Conservation (phyloP, 2,329 filamentous ascomycete species). For the Exophiala aquamarina region DNA sequence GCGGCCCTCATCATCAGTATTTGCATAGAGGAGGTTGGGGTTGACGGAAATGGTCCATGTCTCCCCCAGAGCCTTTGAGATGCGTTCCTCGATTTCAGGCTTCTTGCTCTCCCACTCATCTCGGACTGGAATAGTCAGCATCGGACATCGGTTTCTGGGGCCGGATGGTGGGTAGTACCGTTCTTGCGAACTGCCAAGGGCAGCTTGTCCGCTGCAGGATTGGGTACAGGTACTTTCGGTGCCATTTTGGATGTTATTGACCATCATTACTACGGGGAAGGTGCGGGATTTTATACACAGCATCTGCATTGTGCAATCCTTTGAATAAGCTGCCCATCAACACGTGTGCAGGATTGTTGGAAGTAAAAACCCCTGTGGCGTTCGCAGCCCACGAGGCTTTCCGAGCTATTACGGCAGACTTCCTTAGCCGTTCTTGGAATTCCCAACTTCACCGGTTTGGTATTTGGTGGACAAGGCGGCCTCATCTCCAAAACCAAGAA, state of each 20-base stretch:
- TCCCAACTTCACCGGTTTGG: too few relatives aligned
- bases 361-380: too few relatives aligned
- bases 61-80: constrained; percentile 48
- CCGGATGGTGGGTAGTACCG: constrained; percentile 4
- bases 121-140: constrained; percentile 41
- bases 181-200: constrained; percentile 21
- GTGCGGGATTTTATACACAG: too few relatives aligned
- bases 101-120: constrained; percentile 55
- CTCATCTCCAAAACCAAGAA: too few relatives aligned
- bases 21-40: constrained; percentile 44
- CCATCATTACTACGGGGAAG: too few relatives aligned
- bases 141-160: background rate
- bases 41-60: constrained; percentile 54
- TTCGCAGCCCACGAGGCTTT: too few relatives aligned
- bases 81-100: constrained; percentile 42
- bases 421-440: too few relatives aligned
- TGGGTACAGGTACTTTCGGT: constrained; percentile 1
- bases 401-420: too few relatives aligned
- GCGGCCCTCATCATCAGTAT: constrained; percentile 41
- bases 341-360: too few relatives aligned
- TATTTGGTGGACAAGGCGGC: too few relatives aligned
- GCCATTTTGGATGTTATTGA: constrained; percentile 4
- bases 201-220: constrained; percentile 9
- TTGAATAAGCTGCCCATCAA: too few relatives aligned
- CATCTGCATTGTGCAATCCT: too few relatives aligned